Evolutionary conservation across 2,329 filamentous ascomycete genomes (phyloP).

Genomic region (Sporothrix pseudoabietina): DNA sequence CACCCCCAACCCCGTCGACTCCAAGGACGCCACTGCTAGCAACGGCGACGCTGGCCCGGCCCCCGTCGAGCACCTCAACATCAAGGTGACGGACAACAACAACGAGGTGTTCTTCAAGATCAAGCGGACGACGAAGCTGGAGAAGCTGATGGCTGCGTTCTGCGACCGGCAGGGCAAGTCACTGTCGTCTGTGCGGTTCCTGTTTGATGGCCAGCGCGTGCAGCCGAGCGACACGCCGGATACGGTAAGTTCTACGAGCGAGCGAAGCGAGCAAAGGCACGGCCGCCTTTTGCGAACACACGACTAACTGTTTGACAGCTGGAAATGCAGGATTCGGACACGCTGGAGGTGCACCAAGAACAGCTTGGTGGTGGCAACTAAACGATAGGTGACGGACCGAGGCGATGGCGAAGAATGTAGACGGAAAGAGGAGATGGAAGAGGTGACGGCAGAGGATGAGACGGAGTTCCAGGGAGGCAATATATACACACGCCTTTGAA

Average conservation of each 20-base stretch:
- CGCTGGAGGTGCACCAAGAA: slow-evolving; percentile 95
- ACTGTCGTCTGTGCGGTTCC: slow-evolving; percentile 79
- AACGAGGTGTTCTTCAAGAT: slow-evolving; percentile 99
- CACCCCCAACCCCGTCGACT: slow-evolving; percentile 31
- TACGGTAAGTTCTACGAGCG: slow-evolving; percentile 62
- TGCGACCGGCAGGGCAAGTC: slow-evolving; percentile 95
- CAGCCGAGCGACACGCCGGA: slow-evolving; percentile 89
- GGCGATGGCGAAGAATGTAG: not conserved
- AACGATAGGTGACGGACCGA: not conserved
- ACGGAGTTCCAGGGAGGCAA: slow-evolving; percentile 4
- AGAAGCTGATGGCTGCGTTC: slow-evolving; percentile 98
- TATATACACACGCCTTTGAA: slow-evolving; percentile 3
- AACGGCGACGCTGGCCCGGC: slow-evolving; percentile 46
- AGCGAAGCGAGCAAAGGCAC: not conserved
- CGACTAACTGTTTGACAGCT: slow-evolving; percentile 59
- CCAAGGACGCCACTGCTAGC: slow-evolving; percentile 35
- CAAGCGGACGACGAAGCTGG: slow-evolving; percentile 91
- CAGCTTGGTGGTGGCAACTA: slow-evolving; percentile 75
- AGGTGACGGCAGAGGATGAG: not conserved
- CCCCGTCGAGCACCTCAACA: slow-evolving; percentile 81
- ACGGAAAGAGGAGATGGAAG: not conserved
- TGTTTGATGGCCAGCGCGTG: slow-evolving; percentile 94
- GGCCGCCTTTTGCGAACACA: not conserved
- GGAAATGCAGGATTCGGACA: slow-evolving; percentile 95
- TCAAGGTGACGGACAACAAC: slow-evolving; percentile 99